phyloP scores from a whole-genome alignment of 768 basidiomycete genomes.

The Tulasnella sp. region DNA sequence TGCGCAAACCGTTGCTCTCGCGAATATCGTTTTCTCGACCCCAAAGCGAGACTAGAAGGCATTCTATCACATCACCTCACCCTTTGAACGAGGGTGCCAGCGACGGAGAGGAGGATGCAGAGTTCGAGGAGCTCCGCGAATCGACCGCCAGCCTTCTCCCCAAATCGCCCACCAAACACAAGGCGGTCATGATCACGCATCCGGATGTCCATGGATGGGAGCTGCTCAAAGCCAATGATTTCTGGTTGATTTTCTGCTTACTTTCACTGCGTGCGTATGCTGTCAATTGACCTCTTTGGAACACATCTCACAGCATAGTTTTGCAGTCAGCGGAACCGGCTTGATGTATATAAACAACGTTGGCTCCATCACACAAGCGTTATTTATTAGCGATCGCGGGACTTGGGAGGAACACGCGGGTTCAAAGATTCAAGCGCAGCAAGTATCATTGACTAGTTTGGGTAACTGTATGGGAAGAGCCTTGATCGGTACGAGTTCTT shows the following conservation, averaged over 20 bases:
- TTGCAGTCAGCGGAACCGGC: slow-evolving; percentile 56
- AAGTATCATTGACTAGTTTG: slow-evolving; percentile 73
- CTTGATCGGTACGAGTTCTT: slow-evolving; percentile 42
- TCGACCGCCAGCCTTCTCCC: background rate
- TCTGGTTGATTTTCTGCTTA: slow-evolving; percentile 50
- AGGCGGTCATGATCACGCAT: slow-evolving; percentile 14
- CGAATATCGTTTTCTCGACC: background rate
- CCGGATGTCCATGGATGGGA: slow-evolving; percentile 41
- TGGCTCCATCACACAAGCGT: slow-evolving; percentile 61
- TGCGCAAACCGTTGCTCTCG: background rate
- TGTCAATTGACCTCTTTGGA: background rate
- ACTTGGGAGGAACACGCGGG: slow-evolving; percentile 55
- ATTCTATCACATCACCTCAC: background rate
- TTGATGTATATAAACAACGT: slow-evolving; percentile 84
- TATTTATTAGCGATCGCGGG: slow-evolving; percentile 47
- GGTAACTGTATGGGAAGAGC: slow-evolving; percentile 75
- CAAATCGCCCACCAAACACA: background rate
- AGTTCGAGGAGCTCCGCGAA: background rate
- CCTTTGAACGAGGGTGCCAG: background rate
- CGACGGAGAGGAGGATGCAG: background rate
- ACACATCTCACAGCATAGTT: background rate
- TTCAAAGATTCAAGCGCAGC: slow-evolving; percentile 65
- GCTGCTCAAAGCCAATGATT: slow-evolving; percentile 43
- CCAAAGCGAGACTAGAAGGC: background rate
- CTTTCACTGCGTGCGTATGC: slow-evolving; percentile 42